Base-by-base conservation (phyloP, 2,329 filamentous ascomycete species). In the Fusarium nodosum region DNA sequence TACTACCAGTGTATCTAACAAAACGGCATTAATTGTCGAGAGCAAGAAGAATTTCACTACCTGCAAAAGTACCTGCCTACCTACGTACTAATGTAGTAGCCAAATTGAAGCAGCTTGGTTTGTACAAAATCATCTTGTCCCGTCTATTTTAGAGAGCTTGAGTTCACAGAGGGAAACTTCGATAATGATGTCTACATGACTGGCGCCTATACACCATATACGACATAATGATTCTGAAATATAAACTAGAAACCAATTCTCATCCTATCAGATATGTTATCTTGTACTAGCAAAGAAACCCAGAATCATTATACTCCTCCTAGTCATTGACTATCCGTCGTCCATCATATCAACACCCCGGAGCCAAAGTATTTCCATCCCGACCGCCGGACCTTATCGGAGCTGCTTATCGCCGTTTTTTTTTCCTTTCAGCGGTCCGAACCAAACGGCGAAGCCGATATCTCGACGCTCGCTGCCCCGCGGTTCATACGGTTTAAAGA, bases 321-420 rank as follows among this genome's bases (percentile, higher is more conserved):
- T 15, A 34, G 41, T 26, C 30, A 18, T 51, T 53, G 7, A 44
- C 39, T 36, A 22, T 31, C 38, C 34, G 36, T 34, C 18, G 18
- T 22, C 18, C 11, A 28, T 36, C 26, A 20, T 38, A 16, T 16
- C 30, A 22, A 41, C 7, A 12, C 41, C 18, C 24, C 72, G 72
- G 72, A 67, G 46, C 42, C 45, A 41, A 44, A 30, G 64, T 74
- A 74, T 71, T 74, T 74, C 72, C 72, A 63, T 65, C 46, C 72
- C 72, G 69, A 42, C 10, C 30, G 34, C 46, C 42, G 42, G 62
- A 20, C 45, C 69, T 75, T 75, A 75, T 75, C 73, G 68, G 58
- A 48, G 22, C 26, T 34, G 36, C 47, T 45, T 54, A 38, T 56
- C 50, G 60, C 61, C 51, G 22, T 53, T 63, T 59, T 72, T 75